Percentiles rank a stretch among this genome's conserved stretches.
phyloP scores from a whole-genome alignment of 495 filamentous ascomycete species.

The Hypoxylon rickii region DNA sequence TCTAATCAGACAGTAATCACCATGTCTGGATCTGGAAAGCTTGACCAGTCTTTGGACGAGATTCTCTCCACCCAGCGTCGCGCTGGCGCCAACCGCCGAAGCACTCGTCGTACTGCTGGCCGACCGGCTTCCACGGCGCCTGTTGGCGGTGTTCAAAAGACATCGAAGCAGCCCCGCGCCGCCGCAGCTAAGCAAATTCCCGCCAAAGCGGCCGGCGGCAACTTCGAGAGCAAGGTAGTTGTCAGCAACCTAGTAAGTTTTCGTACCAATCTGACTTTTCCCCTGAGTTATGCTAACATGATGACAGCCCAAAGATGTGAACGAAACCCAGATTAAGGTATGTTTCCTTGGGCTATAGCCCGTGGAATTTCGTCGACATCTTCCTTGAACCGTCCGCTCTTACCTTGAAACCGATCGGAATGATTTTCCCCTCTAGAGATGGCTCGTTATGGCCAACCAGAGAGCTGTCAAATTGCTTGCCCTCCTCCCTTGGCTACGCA shows the following conservation, averaged over 20 bases:
- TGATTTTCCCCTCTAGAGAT: constrained; percentile 46
- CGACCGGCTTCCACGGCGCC: constrained; percentile 62
- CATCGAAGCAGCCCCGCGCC: constrained; percentile 63
- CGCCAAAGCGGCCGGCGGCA: constrained; percentile 58
- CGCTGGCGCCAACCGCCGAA: constrained; percentile 57
- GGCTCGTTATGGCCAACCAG: constrained; percentile 27
- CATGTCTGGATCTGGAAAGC: constrained; percentile 90
- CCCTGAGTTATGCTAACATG: constrained; percentile 54
- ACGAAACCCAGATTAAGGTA: constrained; percentile 98
- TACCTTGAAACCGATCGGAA: constrained; percentile 45
- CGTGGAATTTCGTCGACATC: constrained; percentile 60
- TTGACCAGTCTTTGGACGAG: constrained; percentile 94
- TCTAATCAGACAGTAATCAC: constrained; percentile 44
- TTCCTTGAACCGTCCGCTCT: constrained; percentile 46
- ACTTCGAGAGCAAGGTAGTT: constrained; percentile 89
- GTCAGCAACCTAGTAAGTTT: constrained; percentile 94
- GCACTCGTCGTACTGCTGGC: constrained; percentile 55
- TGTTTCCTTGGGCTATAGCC: constrained; percentile 73
- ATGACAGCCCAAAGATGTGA: constrained; percentile 85
- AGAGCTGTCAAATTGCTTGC: constrained; percentile 39
- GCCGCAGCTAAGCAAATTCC: constrained; percentile 64
- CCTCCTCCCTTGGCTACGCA: constrained; percentile 44
- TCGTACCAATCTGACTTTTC: neutral
- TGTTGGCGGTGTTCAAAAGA: constrained; percentile 88
- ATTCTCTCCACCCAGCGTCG: constrained; percentile 79